Base-by-base conservation (phyloP, 208 protist genomes). In the Trypanosoma mega region DNA sequence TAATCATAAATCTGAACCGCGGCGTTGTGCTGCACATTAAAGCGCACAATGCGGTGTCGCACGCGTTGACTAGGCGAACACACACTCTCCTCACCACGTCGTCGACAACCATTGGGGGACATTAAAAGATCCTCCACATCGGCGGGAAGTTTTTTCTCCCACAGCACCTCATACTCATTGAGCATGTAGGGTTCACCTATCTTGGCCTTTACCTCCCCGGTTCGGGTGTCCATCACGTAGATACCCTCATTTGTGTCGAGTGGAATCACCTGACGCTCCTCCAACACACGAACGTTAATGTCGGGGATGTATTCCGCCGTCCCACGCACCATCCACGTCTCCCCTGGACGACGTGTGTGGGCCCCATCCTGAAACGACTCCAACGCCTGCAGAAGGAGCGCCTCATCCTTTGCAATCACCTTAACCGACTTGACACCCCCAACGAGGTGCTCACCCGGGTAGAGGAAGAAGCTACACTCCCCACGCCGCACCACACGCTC, bases 1-100 rank as follows among this genome's bases (percentile, higher is more conserved):
- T 98, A 98, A 63, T 98, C 95, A 68, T 98, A 98, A n/a, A 98
- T 93, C 76, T 98, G 97, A 12, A 98, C 91, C 16, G 92, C 94
- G 14, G 94, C 81, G 72, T 97, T 98, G 89, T 98, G 97, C 61
- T 95, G 92, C 16, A 97, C 93, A 73, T 97, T 94, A 71, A 94
- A 98, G 27, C 92, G 86, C 2, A 99, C 88, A 31, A 98, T 85
- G 58, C 84, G 76, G 65, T 87, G 78, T 49, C 68, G 58, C 45
- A 88, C 70, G 33, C 87, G 78, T 9, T 52, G 60, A 54, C 69
- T 76, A 5, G 23, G 41, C 34, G 81, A 80, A 20, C 63, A 50
- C 0, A 54, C 20, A 54, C 61, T 57, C n/a, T 46, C 56, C 37
- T 89, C 60, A 14, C 30, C 44, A 5, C 68, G 74, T 23, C 63